Base-by-base conservation (phyloP, 371 early-diverging fungal genomes). In the Amoeboradix gromovi region DNA sequence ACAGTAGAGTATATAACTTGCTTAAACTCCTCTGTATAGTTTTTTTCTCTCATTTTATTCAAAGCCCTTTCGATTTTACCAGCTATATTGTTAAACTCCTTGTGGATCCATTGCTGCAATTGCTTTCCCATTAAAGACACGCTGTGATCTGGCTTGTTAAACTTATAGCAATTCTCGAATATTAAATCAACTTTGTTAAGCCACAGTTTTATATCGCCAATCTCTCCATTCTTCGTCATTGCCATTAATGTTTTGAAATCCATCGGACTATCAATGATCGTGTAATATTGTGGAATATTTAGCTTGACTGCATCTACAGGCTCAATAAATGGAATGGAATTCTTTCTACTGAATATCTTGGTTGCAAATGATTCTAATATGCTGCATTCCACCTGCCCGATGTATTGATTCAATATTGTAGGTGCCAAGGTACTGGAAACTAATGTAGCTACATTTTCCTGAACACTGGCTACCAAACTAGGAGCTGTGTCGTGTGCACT, bases 111-210 rank as follows among this genome's bases (percentile, higher is more conserved):
- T n/a, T 48, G 48, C 48, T 48, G 12, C 5, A 48, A 12, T 22
- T 48, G 48, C 22, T 48, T 48, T 48, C 12, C 48, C 5, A 48
- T 5, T 12, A 48, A 5, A 12, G 48, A 48, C 48, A 48, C 48
- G 22, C 12, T 5, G 22, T 48, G 48, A 48, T 83, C 87, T 1
- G 85, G 81, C 1, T 87, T 87, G 73, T 99, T 99, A 78, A 92
- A 99, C 0, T 77, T 77, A 71, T 86, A 89, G 77, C 98, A 74
- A 68, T 76, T 76, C 1, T 71, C 68, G 68, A 72, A 72, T 16
- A 76, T 74, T 28, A 75, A 70, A n/a, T 69, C 32, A 29, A 76
- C 32, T 73, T 98, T 97, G 0, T 79, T 78, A 70, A 87, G 86
- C 72, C 94, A 94, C 65, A 86, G 87, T 1, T 80, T 81, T 0